phyloP scores from a whole-genome alignment of 805 yeast species.

The Wilhelminamyces savonicus region DNA sequence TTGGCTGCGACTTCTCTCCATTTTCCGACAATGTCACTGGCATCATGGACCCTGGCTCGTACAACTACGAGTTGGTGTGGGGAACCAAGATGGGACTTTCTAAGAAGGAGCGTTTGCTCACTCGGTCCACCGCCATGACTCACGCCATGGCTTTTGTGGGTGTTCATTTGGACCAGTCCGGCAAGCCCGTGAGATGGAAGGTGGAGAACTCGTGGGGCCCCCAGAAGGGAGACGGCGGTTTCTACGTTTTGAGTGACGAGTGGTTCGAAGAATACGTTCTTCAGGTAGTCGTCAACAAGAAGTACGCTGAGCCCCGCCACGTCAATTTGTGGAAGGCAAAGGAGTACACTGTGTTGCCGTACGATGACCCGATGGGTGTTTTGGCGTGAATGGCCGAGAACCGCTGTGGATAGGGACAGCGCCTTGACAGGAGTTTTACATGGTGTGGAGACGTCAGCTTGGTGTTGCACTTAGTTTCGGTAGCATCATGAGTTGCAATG shows the following conservation, averaged over 20 bases:
- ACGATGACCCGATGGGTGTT: constrained; percentile 39
- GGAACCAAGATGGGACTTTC: constrained; percentile 44
- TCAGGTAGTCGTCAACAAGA: constrained; percentile 34
- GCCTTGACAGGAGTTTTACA: too few species aligned
- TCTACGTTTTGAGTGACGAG: constrained; percentile 35
- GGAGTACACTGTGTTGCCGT: constrained; percentile 29
- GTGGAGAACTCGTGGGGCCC: constrained; percentile 41
- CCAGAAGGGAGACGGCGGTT: constrained; percentile 34
- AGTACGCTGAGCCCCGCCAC: constrained; percentile 29
- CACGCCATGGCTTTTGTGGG: constrained; percentile 88
- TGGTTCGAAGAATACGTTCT: constrained; percentile 40
- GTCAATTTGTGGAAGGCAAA: constrained; percentile 30
- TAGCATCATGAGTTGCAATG: too few species aligned
- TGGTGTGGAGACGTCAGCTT: too few species aligned
- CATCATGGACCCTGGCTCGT: constrained; percentile 63
- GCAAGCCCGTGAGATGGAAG: constrained; percentile 37
- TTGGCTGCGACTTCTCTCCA: constrained; percentile 86
- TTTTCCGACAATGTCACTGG: constrained; percentile 61
- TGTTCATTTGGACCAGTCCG: constrained; percentile 56
- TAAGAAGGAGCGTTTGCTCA: constrained; percentile 65
- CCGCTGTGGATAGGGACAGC: too few species aligned
- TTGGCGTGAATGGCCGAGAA: constrained; percentile 28
- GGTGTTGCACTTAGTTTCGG: too few species aligned
- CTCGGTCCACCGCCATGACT: constrained; percentile 74
- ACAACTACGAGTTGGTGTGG: constrained; percentile 56